Base-by-base conservation (phyloP, 140 eudicot species). In the Stevia rebaudiana region DNA sequence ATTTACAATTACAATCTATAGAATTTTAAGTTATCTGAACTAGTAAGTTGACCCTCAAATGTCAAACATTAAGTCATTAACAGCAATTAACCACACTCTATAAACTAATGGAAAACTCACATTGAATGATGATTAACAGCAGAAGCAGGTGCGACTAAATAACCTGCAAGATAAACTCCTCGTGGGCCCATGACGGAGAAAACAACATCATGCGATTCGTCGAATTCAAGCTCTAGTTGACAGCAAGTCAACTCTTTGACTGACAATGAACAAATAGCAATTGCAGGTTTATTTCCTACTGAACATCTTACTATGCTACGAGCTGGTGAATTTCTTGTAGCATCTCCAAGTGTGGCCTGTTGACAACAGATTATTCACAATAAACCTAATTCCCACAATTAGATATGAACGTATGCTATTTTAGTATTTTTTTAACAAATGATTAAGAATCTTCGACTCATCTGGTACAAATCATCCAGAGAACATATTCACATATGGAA, bases 331-430 rank as follows among this genome's bases (percentile, higher is more conserved):
- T 55, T n/a, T 33, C 78, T 68, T 12, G 67, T 58, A 8, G 67
- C 73, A 30, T 74, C 78, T 12, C 68, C 73, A 44, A 74, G 78
- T 65, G 78, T 74, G 39, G 73, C 78, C 78, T 74, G 44, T 56
- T 46, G 8, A 1, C 22, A 51, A 19, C 69, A 71, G 2, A 30
- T 53, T 31, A 54, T 10, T 56, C 19, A 28, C 13, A 55, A 6
- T 3, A 52, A 67, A 13, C 36, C 52, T n/a, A 52, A 52, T 8
- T 25, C 15, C 37, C 40, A 8, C 31, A 16, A 16, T 4, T 8
- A 35, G 13, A 31, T 33, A 15, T 63, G 42, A 24, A 47, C 53
- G 7, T 21, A 10, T 21, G 30, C 0, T 19, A 11, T 49, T 19
- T 49, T 28, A 28, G 4, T 4, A n/a, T n/a, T n/a, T 4, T 28